Evolutionary conservation across 805 yeast species (phyloP).

Genomic region (Ogataea haglerorum): DNA sequence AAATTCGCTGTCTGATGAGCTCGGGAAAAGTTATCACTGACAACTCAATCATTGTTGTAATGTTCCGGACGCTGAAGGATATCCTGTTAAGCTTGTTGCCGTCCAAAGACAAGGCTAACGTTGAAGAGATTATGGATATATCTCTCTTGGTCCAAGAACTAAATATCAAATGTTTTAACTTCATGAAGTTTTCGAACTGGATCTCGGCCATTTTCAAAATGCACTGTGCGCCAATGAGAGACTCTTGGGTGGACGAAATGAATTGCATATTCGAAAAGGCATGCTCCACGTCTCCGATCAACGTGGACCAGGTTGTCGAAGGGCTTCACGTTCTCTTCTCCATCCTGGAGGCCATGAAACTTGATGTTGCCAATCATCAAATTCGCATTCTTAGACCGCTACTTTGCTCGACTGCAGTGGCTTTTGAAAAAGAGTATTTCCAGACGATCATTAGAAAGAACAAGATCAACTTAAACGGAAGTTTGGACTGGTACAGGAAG

Average conservation of each 20-base stretch:
- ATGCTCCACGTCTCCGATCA: conserved; percentile 14
- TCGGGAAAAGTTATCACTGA: conserved; percentile 14
- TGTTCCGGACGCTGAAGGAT: conserved; percentile 75
- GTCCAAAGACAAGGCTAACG: conserved; percentile 62
- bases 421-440: conserved; percentile 84
- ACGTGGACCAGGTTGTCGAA: conserved; percentile 52
- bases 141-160: conserved; percentile 76
- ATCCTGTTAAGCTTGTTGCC: conserved; percentile 76
- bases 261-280: conserved; percentile 53
- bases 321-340: conserved; percentile 77
- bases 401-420: conserved; percentile 80
- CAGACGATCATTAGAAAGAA: conserved; percentile 48
- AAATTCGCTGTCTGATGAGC: conserved; percentile 44
- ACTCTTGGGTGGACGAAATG: conserved; percentile 85
- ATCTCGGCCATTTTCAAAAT: conserved; percentile 73
- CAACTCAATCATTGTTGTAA: conserved; percentile 48
- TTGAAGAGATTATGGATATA: conserved; percentile 71
- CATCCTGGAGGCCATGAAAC: conserved; percentile 88
- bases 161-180: conserved; percentile 66
- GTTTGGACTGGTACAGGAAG: conserved; percentile 62
- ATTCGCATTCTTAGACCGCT: conserved; percentile 82
- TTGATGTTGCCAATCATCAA: conserved; percentile 94
- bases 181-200: conserved; percentile 69
- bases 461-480: conserved; percentile 57
- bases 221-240: conserved; percentile 96